Base-by-base conservation (phyloP, 2,329 filamentous ascomycete species). In the Aspergillus arachidicola region DNA sequence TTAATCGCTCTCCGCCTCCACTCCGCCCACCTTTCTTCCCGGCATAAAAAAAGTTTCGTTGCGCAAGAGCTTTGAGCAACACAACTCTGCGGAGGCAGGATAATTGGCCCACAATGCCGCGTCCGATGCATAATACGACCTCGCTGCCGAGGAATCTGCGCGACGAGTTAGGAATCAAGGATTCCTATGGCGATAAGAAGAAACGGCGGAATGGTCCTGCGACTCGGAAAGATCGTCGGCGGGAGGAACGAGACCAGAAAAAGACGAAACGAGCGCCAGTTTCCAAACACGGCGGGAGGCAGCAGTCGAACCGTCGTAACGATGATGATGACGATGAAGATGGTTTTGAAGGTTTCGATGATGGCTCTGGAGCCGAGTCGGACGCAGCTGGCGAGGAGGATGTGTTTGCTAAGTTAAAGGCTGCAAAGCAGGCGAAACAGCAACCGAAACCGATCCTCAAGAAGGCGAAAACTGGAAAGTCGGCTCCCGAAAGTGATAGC, bases 211-310 rank as follows among this genome's bases (percentile, higher is more conserved):
- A 72, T 64, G 72, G 73, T 26, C 70, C 75, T 28, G 65, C 68
- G 34, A 68, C 73, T 53, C 84, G 89, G 68, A 91, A 91, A 79
- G 88, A 91, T 59, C 84, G 86, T 63, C 85, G 91, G 61, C 92
- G 89, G 73, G 85, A 85, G 19, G 87, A 91, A 69, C 84, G 91
- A 60, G 79, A 82, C 26, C 82, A 86, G 69, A 91, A 88, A 75
- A 90, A 86, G 75, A 71, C 76, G 32, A 80, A 80, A 64, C 76
- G 75, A 55, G 65, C 67, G 58, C 64, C 68, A 26, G 59, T 60
- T 50, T 64, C 63, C 3, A 65, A 70, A 45, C 71, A 16, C 48
- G 28, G 45, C 26, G 32, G 45, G 19, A 28, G 48, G 9, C 45
- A 23, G 28, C 58, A 70, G 62, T 64, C 65, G 21, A 36, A 19